phyloP scores from a whole-genome alignment of 2,329 filamentous ascomycete species.

The Colletotrichum sp. region DNA sequence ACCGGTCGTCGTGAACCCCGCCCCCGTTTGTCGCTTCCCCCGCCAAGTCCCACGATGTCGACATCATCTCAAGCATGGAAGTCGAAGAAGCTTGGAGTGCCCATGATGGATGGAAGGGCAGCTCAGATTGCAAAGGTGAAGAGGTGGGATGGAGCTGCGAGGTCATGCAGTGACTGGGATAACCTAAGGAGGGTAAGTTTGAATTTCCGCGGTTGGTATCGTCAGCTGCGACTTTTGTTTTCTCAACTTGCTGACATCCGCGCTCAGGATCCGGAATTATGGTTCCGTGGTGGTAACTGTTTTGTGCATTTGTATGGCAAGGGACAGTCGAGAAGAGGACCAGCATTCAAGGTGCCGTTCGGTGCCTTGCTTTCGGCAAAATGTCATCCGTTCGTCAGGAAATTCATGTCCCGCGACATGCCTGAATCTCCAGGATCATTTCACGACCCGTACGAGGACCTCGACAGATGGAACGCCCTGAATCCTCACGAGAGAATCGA shows the following conservation, averaged over 20 bases:
- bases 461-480: constrained; percentile 35
- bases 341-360: constrained; percentile 71
- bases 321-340: constrained; percentile 67
- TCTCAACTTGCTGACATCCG: neutral
- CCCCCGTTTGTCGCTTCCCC: constrained; percentile 24
- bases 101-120: constrained; percentile 30
- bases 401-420: constrained; percentile 40
- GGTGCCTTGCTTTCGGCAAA: constrained; percentile 59
- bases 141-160: constrained; percentile 56
- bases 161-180: constrained; percentile 50
- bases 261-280: constrained; percentile 73
- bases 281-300: constrained; percentile 71
- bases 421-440: constrained; percentile 1
- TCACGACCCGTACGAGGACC: constrained; percentile 25
- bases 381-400: constrained; percentile 65
- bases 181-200: constrained; percentile 49
- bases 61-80: constrained; percentile 32
- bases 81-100: constrained; percentile 33
- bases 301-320: constrained; percentile 71
- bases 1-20: neutral
- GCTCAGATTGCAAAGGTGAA: constrained; percentile 38
- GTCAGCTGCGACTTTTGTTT: too few species aligned
- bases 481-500: constrained; percentile 49
- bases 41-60: constrained; percentile 3
- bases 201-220: neutral